phyloP scores from a whole-genome alignment of 2,329 filamentous ascomycete species.

The Claviceps sp. region DNA sequence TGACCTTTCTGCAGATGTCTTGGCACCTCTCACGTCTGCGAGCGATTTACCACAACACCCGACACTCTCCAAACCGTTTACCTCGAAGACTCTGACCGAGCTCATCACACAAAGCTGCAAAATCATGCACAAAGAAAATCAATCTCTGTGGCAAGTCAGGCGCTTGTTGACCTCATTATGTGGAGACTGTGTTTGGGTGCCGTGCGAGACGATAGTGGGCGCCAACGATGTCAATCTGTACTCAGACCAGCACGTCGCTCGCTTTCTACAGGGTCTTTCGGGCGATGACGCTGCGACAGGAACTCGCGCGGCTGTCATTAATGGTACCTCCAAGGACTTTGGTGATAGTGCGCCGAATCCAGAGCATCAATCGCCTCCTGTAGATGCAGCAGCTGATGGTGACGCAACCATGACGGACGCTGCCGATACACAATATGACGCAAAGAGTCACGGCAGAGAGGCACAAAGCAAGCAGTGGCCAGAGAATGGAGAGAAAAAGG shows the following conservation, averaged over 20 bases:
- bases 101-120: constrained; percentile 55
- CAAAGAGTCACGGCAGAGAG: constrained; percentile 1
- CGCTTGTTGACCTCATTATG: constrained; percentile 59
- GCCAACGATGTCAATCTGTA: constrained; percentile 43
- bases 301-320: constrained; percentile 7
- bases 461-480: constrained; percentile 1
- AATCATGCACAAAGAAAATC: constrained; percentile 63
- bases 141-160: constrained; percentile 60
- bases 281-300: constrained; percentile 8
- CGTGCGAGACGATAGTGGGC: constrained; percentile 44
- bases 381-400: constrained; percentile 6
- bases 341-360: background rate
- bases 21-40: constrained; percentile 61
- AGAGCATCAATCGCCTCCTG: background rate
- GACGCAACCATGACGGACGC: constrained; percentile 13
- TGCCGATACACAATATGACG: background rate
- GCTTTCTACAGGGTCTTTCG: constrained; percentile 20
- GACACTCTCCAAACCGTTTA: constrained; percentile 61
- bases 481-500: background rate
- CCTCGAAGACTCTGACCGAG: constrained; percentile 57
- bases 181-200: constrained; percentile 59
- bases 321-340: constrained; percentile 11
- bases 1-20: constrained; percentile 41
- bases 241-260: constrained; percentile 31
- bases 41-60: constrained; percentile 64